Evolutionary conservation across 2,329 filamentous ascomycete genomes (phyloP), one percentile per base, ranked within the genome.

Genomic region (Helminthosporium solani): DNA sequence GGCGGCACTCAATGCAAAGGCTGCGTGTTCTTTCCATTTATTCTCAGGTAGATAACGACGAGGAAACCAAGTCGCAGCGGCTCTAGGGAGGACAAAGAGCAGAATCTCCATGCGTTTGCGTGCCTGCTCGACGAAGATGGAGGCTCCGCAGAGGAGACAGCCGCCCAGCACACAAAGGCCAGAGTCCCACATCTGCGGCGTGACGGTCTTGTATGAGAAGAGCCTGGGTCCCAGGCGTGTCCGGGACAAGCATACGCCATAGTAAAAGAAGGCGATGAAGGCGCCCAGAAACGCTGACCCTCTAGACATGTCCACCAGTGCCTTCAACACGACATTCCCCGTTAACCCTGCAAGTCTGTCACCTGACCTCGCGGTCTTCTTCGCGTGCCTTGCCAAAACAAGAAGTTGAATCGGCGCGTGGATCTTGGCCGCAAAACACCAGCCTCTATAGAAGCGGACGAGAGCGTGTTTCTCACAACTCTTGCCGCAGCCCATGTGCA

Each of bases 231-330:
- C 89, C 6, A 94, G 50, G 23, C 87, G 79, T 1, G 85, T 90
- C 35, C 90, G 81, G 5, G 83, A 77, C 0, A 95, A 80, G 64
- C 90, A 95, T 3, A 95, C 86, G 21, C 86, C 84, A 65, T 95
- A 95, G 73, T 91, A 95, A 67, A 92, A 94, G 9, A 90, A 73
- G 1, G 82, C 76, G 54, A 95, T 86, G 67, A 92, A 95, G 0
- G 83, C 73, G 2, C 84, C 88, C 1, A 95, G 78, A 65, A 95
- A 94, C 1, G 85, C 78, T 0, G 88, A 90, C 4, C 87, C 91
- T 25, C 86, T 81, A 8, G 78, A 70, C 1, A 87, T 83, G 2
- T 85, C 85, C 12, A 75, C 57, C 20, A 85, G 46, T 1, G 84
- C 82, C 20, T 72, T 70, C 9, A 79, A 54, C 4, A 80, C 67